Conservation (phyloP, 805 yeast species). For the Starmera amethionina region DNA sequence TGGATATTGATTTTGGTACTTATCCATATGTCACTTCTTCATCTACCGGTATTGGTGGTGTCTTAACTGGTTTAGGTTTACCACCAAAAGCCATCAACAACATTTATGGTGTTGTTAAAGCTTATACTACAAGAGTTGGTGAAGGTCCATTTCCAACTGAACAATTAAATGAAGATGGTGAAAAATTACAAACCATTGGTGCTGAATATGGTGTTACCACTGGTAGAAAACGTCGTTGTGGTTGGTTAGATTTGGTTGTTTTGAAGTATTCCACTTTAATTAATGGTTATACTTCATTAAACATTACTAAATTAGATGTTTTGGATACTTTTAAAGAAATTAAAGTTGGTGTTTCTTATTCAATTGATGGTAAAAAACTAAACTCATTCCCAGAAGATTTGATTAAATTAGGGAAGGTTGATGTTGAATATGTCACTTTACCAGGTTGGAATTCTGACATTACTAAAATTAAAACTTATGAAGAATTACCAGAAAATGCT, state of each 20-base stretch:
- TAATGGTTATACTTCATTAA: constrained; percentile 91
- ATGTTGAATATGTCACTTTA: constrained; percentile 81
- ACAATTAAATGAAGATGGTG: constrained; percentile 83
- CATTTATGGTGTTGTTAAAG: constrained; percentile 94
- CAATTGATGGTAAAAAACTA: constrained; percentile 64
- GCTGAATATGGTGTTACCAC: constrained; percentile 98
- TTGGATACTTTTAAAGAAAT: constrained; percentile 85
- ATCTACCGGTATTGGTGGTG: constrained; percentile 96
- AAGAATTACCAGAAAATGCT: constrained; percentile 82
- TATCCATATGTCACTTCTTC: constrained; percentile 96
- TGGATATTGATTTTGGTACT: constrained; percentile 96
- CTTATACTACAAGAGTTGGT: constrained; percentile 97
- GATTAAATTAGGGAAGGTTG: constrained; percentile 72
- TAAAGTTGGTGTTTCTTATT: constrained; percentile 79
- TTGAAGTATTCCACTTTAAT: constrained; percentile 83
- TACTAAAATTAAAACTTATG: constrained; percentile 56
- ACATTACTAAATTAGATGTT: constrained; percentile 93
- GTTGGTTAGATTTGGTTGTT: constrained; percentile 96
- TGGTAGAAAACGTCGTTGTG: constrained; percentile 98
- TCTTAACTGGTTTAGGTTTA: constrained; percentile 89
- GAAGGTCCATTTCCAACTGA: constrained; percentile 99
- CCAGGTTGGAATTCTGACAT: constrained; percentile 94
- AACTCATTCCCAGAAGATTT: constrained; percentile 91
- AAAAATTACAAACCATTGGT: constrained; percentile 80
- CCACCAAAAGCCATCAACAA: constrained; percentile 82